Evolutionary conservation across 1,284 basidiomycete genomes (phyloP).

Genomic region (Sanghuangporus baumii): DNA sequence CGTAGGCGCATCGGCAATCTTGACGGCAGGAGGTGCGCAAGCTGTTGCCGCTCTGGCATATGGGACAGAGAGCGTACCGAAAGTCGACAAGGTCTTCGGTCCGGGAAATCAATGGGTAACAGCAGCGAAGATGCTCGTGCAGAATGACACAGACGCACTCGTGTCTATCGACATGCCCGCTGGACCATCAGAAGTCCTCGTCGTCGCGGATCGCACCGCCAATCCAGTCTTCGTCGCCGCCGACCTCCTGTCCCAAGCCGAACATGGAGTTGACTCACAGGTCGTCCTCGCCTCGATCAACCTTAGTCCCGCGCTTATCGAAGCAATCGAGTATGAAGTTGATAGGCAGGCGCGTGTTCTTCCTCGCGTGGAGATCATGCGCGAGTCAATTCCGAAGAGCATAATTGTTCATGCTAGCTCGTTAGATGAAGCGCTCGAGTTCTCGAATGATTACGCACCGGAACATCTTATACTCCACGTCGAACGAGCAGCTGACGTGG

Average conservation of each 20-base stretch:
- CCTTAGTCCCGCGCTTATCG: slow-evolving; percentile 58
- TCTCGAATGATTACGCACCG: slow-evolving; percentile 97
- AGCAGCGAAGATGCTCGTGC: slow-evolving; percentile 98
- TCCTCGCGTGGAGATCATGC: slow-evolving; percentile 85
- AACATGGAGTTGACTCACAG: slow-evolving; percentile 97
- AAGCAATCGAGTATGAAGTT: slow-evolving; percentile 79
- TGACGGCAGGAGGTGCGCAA: slow-evolving; percentile 95
- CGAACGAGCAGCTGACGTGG: slow-evolving; percentile 59
- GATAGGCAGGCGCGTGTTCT: slow-evolving; percentile 86
- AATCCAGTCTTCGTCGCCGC: slow-evolving; percentile 92
- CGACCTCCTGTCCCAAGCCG: slow-evolving; percentile 95
- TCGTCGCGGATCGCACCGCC: slow-evolving; percentile 86
- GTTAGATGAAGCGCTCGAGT: slow-evolving; percentile 74
- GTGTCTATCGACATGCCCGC: slow-evolving; percentile 99
- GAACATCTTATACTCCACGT: slow-evolving; percentile 94
- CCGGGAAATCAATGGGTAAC: slow-evolving; percentile 99
- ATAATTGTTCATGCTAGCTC: slow-evolving; percentile 76
- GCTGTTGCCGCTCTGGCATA: slow-evolving; percentile 98
- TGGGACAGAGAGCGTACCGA: slow-evolving; percentile 92
- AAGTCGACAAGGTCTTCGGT: slow-evolving; percentile 99
- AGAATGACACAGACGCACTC: slow-evolving; percentile 96
- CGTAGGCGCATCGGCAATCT: slow-evolving; percentile 81
- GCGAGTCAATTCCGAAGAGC: slow-evolving; percentile 88
- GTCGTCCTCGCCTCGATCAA: slow-evolving; percentile 87
- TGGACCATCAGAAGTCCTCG: slow-evolving; percentile 94